Evolutionary conservation across 345 rosid genomes (phyloP).

Genomic region (Eutrema yunnanense): DNA sequence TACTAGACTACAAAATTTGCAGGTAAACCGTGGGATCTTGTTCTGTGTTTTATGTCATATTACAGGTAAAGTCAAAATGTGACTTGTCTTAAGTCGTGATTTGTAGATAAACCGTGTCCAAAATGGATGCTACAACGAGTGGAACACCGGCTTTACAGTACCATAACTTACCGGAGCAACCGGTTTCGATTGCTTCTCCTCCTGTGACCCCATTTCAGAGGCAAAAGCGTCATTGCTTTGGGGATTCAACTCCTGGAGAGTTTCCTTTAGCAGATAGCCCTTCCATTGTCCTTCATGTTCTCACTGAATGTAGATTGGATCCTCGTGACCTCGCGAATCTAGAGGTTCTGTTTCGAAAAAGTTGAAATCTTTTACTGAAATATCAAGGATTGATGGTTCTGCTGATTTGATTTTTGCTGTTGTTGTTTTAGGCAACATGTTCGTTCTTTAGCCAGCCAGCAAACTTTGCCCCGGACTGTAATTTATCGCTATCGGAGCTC

Average conservation of each 20-base stretch:
- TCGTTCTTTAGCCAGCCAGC: constrained; percentile 97
- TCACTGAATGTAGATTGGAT: constrained; percentile 75
- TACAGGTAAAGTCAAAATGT: constrained; percentile 30
- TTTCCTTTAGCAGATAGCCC: constrained; percentile 96
- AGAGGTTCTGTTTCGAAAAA: constrained; percentile 48
- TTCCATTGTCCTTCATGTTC: constrained; percentile 87
- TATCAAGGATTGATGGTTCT: constrained; percentile 44
- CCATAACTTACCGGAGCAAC: constrained; percentile 71
- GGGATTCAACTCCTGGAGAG: constrained; percentile 89
- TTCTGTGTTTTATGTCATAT: constrained; percentile 6
- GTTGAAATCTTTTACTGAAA: not conserved
- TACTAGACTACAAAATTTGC: constrained; percentile 28
- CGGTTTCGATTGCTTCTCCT: constrained; percentile 48
- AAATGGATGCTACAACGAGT: constrained; percentile 83
- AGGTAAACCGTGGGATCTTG: not conserved
- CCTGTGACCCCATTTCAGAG: constrained; percentile 52
- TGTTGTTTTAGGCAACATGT: constrained; percentile 75
- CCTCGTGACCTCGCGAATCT: constrained; percentile 94
- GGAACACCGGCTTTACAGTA: constrained; percentile 59
- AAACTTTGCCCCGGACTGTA: constrained; percentile 72
- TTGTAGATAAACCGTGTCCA: constrained; percentile 54
- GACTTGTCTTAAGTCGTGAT: constrained; percentile 36
- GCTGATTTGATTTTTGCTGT: constrained; percentile 18
- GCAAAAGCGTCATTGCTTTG: constrained; percentile 69
- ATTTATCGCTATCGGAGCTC: constrained; percentile 74